A percentile compares a stretch with the other conserved stretches of the same genome.
Conservation (phyloP, 2,329 filamentous ascomycete genomes). For the Paramyrothecium roridum region DNA sequence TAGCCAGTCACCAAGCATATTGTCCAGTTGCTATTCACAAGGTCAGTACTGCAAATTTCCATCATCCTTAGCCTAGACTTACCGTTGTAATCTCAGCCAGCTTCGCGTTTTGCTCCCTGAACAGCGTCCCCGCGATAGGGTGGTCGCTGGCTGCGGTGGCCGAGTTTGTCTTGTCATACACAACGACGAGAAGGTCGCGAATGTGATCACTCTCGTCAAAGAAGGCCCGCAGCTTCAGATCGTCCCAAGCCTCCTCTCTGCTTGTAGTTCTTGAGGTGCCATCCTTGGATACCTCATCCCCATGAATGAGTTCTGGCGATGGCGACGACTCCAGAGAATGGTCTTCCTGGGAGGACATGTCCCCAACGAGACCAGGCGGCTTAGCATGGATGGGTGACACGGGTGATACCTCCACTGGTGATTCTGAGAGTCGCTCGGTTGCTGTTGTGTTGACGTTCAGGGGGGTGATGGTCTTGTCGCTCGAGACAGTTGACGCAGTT, state of each 20-base stretch:
- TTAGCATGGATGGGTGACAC: conserved; percentile 35
- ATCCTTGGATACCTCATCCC: conserved; percentile 34
- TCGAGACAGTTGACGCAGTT: conserved; percentile 23
- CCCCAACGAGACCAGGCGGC: conserved; percentile 65
- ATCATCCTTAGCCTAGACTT: conserved; percentile 26
- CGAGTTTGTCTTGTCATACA: conserved; percentile 87
- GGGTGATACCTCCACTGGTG: conserved; percentile 64
- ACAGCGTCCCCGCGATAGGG: conserved; percentile 75
- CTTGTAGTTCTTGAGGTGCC: conserved; percentile 30
- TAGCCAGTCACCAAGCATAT: conserved; percentile 80
- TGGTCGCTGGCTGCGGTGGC: conserved; percentile 79
- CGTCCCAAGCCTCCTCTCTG: conserved; percentile 69
- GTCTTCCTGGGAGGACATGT: conserved; percentile 69
- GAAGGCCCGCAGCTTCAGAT: conserved; percentile 80
- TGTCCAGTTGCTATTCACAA: conserved; percentile 68
- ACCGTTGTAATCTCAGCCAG: conserved; percentile 81
- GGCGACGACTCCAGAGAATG: conserved; percentile 62
- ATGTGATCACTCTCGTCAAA: conserved; percentile 89
- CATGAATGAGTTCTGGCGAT: conserved; percentile 57
- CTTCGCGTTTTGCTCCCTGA: conserved; percentile 82
- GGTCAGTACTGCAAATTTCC: conserved; percentile 10
- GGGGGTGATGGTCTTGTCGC: conserved; percentile 26
- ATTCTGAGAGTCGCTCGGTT: conserved; percentile 58
- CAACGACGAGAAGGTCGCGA: conserved; percentile 82
- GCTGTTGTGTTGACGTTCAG: conserved; percentile 18